These are phyloP conservation scores for Pichia ethanolica DNA, from an alignment of 805 yeast genomes.

Conservation along the genomic window DNA sequence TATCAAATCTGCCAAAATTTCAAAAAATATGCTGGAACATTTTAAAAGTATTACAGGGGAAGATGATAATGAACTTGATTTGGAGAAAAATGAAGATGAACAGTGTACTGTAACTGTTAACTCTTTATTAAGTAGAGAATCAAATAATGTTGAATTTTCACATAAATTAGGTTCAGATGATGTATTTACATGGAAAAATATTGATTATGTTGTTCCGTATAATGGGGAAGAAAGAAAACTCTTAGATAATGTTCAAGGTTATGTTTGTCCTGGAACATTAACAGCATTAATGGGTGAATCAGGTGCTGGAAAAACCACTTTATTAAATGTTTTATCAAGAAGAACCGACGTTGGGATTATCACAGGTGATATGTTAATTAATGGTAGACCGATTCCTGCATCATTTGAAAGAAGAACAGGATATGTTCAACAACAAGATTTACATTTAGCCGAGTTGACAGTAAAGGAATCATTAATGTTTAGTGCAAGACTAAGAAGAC, in stretches of 20 bases:
- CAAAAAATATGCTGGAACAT: slow-evolving; percentile 14
- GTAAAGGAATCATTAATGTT: slow-evolving; percentile 44
- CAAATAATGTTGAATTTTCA: background rate
- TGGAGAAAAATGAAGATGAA: slow-evolving; percentile 1
- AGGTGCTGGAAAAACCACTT: slow-evolving; percentile 59
- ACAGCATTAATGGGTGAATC: slow-evolving; percentile 61
- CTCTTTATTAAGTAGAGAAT: background rate
- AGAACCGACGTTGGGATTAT: slow-evolving; percentile 45
- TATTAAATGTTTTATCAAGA: slow-evolving; percentile 45
- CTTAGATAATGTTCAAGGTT: slow-evolving; percentile 39
- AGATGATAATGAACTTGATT: background rate
- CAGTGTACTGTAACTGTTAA: background rate
- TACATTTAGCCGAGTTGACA: slow-evolving; percentile 42
- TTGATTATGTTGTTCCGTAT: slow-evolving; percentile 48
- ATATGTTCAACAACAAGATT: slow-evolving; percentile 50
- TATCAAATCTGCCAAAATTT: slow-evolving; percentile 20
- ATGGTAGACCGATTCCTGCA: slow-evolving; percentile 40
- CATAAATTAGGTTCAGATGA: slow-evolving; percentile 33
- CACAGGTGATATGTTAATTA: slow-evolving; percentile 50
- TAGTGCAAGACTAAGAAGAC: slow-evolving; percentile 43
- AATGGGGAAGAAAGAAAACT: slow-evolving; percentile 34
- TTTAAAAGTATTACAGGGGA: slow-evolving; percentile 1
- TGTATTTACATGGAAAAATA: slow-evolving; percentile 55
- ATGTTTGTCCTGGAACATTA: slow-evolving; percentile 44
- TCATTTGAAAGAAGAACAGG: slow-evolving; percentile 50